Conservation (phyloP, 2,329 filamentous ascomycete species). For the Microsporum ferrugineum region DNA sequence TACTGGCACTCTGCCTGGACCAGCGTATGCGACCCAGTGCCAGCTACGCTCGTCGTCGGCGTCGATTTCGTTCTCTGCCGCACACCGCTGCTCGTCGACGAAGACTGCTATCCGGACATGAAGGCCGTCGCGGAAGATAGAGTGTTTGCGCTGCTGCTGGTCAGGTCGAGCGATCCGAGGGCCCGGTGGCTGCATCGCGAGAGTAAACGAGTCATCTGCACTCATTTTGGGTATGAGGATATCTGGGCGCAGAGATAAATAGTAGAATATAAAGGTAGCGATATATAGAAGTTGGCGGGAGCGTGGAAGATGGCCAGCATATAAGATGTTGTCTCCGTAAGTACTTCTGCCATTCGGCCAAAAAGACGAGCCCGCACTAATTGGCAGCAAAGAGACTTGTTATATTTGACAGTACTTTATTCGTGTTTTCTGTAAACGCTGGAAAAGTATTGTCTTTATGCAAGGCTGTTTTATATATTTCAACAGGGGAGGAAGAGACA, state of each 20-base stretch:
- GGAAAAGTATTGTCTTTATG: too few relatives aligned
- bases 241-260: too few relatives aligned
- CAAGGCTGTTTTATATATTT: too few relatives aligned
- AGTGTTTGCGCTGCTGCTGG: constrained; percentile 28
- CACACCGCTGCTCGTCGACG: constrained; percentile 45
- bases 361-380: too few relatives aligned
- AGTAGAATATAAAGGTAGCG: neutral
- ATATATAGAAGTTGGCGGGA: neutral
- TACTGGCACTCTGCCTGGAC: constrained; percentile 44
- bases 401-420: too few relatives aligned
- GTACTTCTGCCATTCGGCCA: too few relatives aligned
- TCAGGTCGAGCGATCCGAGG: neutral
- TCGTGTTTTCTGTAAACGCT: too few relatives aligned
- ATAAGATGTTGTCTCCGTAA: too few relatives aligned
- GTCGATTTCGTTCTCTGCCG: constrained; percentile 63
- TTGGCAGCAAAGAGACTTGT: too few relatives aligned
- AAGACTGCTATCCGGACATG: constrained; percentile 47
- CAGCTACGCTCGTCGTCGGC: constrained; percentile 65
- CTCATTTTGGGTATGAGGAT: too few relatives aligned
- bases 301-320: too few relatives aligned
- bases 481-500: too few relatives aligned
- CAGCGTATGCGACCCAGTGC: constrained; percentile 77
- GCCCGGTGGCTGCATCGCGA: neutral
- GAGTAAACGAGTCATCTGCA: neutral
- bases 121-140: constrained; percentile 50